These are phyloP conservation scores for Triglochin maritima DNA, from an alignment of 106 monocot genomes.

Conservation along the genomic window DNA sequence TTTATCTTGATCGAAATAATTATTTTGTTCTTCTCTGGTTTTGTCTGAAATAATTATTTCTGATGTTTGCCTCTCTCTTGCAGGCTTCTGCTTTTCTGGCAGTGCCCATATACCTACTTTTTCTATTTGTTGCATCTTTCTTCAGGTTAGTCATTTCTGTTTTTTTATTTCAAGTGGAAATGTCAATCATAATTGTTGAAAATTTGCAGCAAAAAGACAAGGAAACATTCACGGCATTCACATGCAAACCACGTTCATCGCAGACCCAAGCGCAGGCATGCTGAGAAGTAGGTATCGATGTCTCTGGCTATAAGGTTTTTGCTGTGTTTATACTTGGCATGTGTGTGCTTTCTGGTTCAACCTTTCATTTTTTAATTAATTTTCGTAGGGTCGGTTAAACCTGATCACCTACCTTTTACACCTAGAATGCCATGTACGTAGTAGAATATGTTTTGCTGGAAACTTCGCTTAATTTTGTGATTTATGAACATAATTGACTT, in stretches of 20 bases:
- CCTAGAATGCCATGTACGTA: too few species aligned
- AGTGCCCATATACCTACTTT: conserved; percentile 35
- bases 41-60: not conserved
- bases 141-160: conserved; percentile 21
- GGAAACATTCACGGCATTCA: conserved; percentile 1
- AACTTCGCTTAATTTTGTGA: too few species aligned
- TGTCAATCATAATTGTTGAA: not conserved
- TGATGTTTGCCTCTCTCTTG: conserved; percentile 1
- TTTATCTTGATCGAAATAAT: not conserved
- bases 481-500: too few species aligned
- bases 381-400: too few species aligned
- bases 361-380: too few species aligned
- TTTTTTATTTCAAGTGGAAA: not conserved
- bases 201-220: conserved; percentile 24
- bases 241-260: conserved; percentile 13
- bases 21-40: not conserved
- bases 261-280: conserved; percentile 34
- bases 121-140: conserved; percentile 20
- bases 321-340: conserved; percentile 4
- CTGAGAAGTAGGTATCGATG: conserved; percentile 24
- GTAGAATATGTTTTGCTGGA: too few species aligned
- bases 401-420: too few species aligned
- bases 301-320: not conserved
- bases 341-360: not conserved
- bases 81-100: conserved; percentile 49